Evolutionary conservation across 305 asterid genomes (phyloP).

Genomic region (Fraxinus albicans): DNA sequence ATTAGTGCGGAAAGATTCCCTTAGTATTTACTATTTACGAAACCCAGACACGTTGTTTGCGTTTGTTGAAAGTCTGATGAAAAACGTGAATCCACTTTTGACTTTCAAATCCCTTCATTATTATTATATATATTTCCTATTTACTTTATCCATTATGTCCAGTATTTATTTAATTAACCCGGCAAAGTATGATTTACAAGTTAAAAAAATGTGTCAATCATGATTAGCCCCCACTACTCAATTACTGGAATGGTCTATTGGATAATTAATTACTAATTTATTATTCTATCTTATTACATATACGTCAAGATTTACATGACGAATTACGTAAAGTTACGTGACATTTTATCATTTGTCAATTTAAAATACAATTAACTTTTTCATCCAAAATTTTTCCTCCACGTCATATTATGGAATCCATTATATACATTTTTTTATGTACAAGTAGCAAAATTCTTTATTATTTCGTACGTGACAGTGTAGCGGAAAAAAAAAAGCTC

Average conservation of each 20-base stretch:
- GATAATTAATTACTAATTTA: not conserved
- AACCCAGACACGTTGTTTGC: constrained; percentile 40
- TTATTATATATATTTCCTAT: not conserved
- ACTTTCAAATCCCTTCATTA: constrained; percentile 23
- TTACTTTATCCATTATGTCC: constrained; percentile 3
- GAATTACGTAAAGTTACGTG: too few relatives aligned
- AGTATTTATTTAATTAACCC: not conserved
- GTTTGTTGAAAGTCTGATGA: constrained; percentile 33
- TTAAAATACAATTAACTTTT: too few relatives aligned
- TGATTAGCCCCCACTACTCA: constrained; percentile 25
- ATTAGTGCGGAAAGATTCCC: constrained; percentile 15
- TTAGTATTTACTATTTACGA: not conserved
- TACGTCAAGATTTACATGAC: too few relatives aligned
- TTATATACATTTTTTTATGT: too few relatives aligned
- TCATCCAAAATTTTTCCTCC: too few relatives aligned
- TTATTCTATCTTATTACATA: not conserved
- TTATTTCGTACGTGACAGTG: not conserved
- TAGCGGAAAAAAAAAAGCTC: not conserved
- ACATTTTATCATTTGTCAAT: too few relatives aligned
- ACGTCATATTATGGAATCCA: too few relatives aligned
- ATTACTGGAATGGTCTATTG: not conserved
- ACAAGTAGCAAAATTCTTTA: too few relatives aligned
- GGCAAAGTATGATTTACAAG: not conserved
- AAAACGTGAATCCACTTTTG: constrained; percentile 30
- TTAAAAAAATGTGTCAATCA: constrained; percentile 3